Conservation (phyloP, 169 alveolate species). For the Amoebophrya sp. region DNA sequence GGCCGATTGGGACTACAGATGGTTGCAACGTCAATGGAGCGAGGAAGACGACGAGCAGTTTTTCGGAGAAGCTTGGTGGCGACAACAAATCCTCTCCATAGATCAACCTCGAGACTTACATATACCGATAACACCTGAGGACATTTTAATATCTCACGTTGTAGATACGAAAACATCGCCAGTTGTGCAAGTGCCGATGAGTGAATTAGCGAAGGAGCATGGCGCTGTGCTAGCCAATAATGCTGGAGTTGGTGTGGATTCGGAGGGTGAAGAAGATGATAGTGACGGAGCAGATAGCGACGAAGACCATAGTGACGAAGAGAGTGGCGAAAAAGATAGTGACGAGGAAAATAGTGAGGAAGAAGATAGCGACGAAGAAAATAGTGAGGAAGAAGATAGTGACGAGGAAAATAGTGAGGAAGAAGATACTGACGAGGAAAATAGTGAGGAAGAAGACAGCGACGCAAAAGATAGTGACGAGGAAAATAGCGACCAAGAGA, state of each 20-base stretch:
- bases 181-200: neutral
- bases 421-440: too few relatives aligned
- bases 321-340: neutral
- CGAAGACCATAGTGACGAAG: neutral
- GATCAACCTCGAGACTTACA: neutral
- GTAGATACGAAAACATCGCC: neutral
- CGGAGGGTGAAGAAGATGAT: neutral
- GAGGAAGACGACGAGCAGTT: neutral
- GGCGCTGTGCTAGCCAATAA: neutral
- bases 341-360: neutral
- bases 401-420: neutral
- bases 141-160: neutral
- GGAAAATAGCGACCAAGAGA: neutral
- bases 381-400: neutral
- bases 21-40: neutral
- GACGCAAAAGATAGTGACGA: too few relatives aligned
- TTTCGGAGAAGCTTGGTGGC: neutral
- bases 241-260: neutral
- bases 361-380: neutral
- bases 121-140: neutral
- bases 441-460: too few relatives aligned
- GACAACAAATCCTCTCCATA: neutral
- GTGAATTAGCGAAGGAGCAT: neutral
- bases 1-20: neutral
- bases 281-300: neutral